A percentile compares a stretch with the other conserved stretches of the same genome.
These are phyloP conservation scores for Candida maesae DNA, from an alignment of 805 yeast genomes.

Conservation along the genomic window DNA sequence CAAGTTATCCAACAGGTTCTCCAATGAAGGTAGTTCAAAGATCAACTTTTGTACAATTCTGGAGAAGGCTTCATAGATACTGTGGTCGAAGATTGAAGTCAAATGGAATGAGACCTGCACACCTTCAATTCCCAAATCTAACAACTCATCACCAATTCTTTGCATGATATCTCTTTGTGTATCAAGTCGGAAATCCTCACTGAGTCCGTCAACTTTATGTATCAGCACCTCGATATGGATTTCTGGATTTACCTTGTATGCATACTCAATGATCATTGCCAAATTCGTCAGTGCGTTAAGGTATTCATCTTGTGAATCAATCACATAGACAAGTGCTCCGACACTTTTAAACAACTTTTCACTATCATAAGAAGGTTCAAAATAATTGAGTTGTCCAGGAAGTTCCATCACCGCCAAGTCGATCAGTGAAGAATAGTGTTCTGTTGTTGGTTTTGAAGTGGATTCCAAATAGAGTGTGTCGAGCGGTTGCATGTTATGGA, in stretches of 20 bases:
- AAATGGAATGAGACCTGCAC: slow-evolving; percentile 87
- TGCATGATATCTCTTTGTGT: slow-evolving; percentile 97
- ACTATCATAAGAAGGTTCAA: slow-evolving; percentile 80
- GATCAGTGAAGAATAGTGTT: slow-evolving; percentile 76
- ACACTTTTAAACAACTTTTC: slow-evolving; percentile 73
- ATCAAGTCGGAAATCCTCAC: slow-evolving; percentile 90
- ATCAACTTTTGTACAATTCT: slow-evolving; percentile 89
- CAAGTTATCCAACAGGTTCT: slow-evolving; percentile 81
- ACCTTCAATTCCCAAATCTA: slow-evolving; percentile 86
- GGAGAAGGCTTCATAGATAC: slow-evolving; percentile 93
- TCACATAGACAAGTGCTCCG: slow-evolving; percentile 90
- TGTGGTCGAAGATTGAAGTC: slow-evolving; percentile 93
- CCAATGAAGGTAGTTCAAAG: slow-evolving; percentile 83
- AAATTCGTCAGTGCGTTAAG: slow-evolving; percentile 85
- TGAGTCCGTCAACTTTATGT: slow-evolving; percentile 92
- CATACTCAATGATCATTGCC: slow-evolving; percentile 83
- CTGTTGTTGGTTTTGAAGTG: slow-evolving; percentile 84
- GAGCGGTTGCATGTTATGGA: slow-evolving; percentile 93
- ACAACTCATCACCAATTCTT: slow-evolving; percentile 86
- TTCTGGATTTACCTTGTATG: slow-evolving; percentile 76
- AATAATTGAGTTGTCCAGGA: slow-evolving; percentile 89
- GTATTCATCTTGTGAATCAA: slow-evolving; percentile 95
- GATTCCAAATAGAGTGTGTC: slow-evolving; percentile 89
- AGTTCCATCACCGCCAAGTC: slow-evolving; percentile 88
- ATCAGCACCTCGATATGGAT: slow-evolving; percentile 90